Percentiles rank a stretch among this genome's conserved stretches.
phyloP scores from a whole-genome alignment of 768 basidiomycete genomes.

The Pisolithus sp. region DNA sequence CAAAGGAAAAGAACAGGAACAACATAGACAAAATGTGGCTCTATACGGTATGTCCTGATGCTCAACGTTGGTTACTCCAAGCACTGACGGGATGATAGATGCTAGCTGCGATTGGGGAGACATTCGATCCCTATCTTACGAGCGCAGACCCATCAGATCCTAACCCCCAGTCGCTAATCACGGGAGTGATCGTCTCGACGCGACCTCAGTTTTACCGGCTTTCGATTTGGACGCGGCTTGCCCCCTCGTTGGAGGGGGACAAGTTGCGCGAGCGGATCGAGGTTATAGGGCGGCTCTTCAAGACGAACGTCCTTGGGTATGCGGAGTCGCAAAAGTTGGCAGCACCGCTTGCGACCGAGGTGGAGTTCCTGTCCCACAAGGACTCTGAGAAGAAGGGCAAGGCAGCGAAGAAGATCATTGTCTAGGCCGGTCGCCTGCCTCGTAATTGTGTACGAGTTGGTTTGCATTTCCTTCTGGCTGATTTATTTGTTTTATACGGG shows the following conservation, averaged over 20 bases:
- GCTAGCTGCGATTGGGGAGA: slow-evolving; percentile 99
- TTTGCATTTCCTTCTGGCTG: slow-evolving; percentile 15
- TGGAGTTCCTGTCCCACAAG: slow-evolving; percentile 91
- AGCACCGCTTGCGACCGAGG: slow-evolving; percentile 89
- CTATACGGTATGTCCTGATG: slow-evolving; percentile 68
- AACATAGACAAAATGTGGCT: slow-evolving; percentile 96
- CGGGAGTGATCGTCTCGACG: slow-evolving; percentile 91
- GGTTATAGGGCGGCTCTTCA: slow-evolving; percentile 85
- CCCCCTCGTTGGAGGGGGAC: slow-evolving; percentile 55
- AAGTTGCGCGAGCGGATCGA: slow-evolving; percentile 77
- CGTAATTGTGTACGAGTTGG: slow-evolving; percentile 12
- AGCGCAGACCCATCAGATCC: slow-evolving; percentile 35
- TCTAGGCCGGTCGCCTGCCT: slow-evolving; percentile 32
- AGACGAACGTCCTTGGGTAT: slow-evolving; percentile 83
- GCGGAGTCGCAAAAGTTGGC: slow-evolving; percentile 63
- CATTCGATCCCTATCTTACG: slow-evolving; percentile 84
- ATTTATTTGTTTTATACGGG: slow-evolving; percentile 29
- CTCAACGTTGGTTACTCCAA: not conserved
- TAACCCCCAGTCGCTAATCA: slow-evolving; percentile 60
- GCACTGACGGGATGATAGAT: slow-evolving; percentile 52
- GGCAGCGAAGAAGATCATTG: slow-evolving; percentile 68
- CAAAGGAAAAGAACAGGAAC: slow-evolving; percentile 84
- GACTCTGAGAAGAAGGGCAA: slow-evolving; percentile 95
- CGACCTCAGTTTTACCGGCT: slow-evolving; percentile 94
- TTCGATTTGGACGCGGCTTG: slow-evolving; percentile 94